Conservation (phyloP, 2,329 filamentous ascomycete genomes). For the Fusarium luffae region DNA sequence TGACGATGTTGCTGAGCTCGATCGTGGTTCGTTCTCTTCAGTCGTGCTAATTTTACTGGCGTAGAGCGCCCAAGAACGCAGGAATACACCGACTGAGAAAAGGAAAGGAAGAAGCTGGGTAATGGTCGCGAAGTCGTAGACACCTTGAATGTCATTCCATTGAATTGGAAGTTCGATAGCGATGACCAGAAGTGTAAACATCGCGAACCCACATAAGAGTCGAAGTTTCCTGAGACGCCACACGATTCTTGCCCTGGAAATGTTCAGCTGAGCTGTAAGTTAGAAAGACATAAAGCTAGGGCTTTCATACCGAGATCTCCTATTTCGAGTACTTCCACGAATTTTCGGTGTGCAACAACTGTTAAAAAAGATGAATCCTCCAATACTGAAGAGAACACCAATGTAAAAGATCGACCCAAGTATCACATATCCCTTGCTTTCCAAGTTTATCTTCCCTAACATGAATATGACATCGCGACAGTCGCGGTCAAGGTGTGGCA, state of each 20-base stretch:
- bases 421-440: slow-evolving; percentile 44
- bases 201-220: slow-evolving; percentile 29
- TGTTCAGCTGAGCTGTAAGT: neutral
- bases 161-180: slow-evolving; percentile 50
- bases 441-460: slow-evolving; percentile 45
- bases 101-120: slow-evolving; percentile 50
- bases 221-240: slow-evolving; percentile 39
- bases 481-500: slow-evolving; percentile 37
- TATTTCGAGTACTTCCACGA: slow-evolving; percentile 29
- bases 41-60: neutral
- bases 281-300: too few species aligned
- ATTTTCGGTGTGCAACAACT: slow-evolving; percentile 37
- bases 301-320: slow-evolving; percentile 36
- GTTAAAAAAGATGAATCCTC: slow-evolving; percentile 40
- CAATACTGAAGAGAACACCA: slow-evolving; percentile 41
- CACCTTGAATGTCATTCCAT: slow-evolving; percentile 48
- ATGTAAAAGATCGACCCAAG: slow-evolving; percentile 49
- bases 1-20: neutral
- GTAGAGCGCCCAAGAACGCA: slow-evolving; percentile 44
- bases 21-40: neutral
- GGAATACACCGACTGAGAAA: slow-evolving; percentile 46
- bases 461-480: slow-evolving; percentile 50
- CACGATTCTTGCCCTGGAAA: slow-evolving; percentile 35
- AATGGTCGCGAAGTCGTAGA: slow-evolving; percentile 42
- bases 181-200: slow-evolving; percentile 47